Evolutionary conservation across 768 basidiomycete species (phyloP).

Genomic region (Lyophyllum decastes): DNA sequence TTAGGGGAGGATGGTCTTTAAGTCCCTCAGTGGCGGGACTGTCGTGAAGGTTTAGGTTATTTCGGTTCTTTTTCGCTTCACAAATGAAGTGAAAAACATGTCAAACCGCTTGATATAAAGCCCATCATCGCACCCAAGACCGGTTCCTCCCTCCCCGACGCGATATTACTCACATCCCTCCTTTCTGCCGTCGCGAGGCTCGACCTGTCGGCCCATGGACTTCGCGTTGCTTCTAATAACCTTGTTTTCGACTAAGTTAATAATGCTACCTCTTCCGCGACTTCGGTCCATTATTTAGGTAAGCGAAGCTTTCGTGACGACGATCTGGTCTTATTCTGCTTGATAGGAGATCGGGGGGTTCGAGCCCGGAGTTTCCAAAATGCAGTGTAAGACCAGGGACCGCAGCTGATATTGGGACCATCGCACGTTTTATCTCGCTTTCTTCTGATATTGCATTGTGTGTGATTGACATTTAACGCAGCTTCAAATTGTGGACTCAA

Average conservation of each 20-base stretch:
- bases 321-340: slow-evolving; percentile 48
- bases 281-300: slow-evolving; percentile 48
- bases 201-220: background rate
- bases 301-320: slow-evolving; percentile 30
- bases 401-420: slow-evolving; percentile 46
- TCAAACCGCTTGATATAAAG: too few relatives aligned
- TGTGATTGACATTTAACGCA: slow-evolving; percentile 21
- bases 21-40: too few relatives aligned
- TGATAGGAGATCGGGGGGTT: too few relatives aligned
- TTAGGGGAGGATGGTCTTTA: too few relatives aligned
- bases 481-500: slow-evolving; percentile 48
- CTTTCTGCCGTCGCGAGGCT: background rate
- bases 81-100: too few relatives aligned
- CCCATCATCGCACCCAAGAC: too few relatives aligned
- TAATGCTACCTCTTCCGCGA: slow-evolving; percentile 39
- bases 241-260: slow-evolving; percentile 39
- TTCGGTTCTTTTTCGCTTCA: too few relatives aligned
- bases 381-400: slow-evolving; percentile 65
- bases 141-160: background rate
- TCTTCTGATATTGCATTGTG: background rate
- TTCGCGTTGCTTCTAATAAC: slow-evolving; percentile 1
- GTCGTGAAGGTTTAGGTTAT: too few relatives aligned
- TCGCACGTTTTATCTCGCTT: slow-evolving; percentile 35
- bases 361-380: slow-evolving; percentile 43
- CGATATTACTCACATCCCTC: background rate